These are phyloP conservation scores for Herpetospermum pedunculosum DNA, from an alignment of 306 rosid genomes.

Conservation along the genomic window DNA sequence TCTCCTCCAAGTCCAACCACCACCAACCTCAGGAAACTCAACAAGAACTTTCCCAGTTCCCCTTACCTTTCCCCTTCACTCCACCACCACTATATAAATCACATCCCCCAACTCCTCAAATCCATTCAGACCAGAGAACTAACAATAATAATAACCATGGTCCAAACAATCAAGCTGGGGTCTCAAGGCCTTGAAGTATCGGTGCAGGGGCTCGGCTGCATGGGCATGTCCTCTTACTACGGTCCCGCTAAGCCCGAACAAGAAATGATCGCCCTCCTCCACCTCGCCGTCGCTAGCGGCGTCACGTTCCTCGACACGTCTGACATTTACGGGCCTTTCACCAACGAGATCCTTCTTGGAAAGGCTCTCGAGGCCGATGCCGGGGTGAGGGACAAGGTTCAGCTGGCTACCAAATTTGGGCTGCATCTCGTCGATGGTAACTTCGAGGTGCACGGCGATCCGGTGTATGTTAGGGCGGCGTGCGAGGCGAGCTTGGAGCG, in stretches of 20 bases:
- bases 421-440: neutral
- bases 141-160: too few species aligned
- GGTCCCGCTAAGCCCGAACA: constrained; percentile 50
- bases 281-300: constrained; percentile 38
- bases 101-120: too few species aligned
- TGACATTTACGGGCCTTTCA: constrained; percentile 44
- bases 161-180: constrained; percentile 36
- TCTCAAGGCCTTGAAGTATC: constrained; percentile 55
- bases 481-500: constrained; percentile 59
- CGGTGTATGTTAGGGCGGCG: constrained; percentile 52
- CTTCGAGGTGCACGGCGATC: constrained; percentile 39
- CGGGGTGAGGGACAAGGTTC: constrained; percentile 29
- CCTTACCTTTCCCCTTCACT: too few species aligned
- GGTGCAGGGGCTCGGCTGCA: constrained; percentile 53
- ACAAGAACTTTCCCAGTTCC: too few species aligned
- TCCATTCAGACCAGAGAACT: too few species aligned
- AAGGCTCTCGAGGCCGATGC: neutral
- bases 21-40: too few species aligned
- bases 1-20: too few species aligned
- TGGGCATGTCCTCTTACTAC: constrained; percentile 66
- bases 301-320: constrained; percentile 61
- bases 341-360: constrained; percentile 30
- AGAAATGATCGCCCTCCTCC: constrained; percentile 60
- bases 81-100: too few species aligned
- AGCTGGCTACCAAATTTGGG: constrained; percentile 60